phyloP scores from a whole-genome alignment of 2,329 filamentous ascomycete genomes.

The Colletotrichum melonis region DNA sequence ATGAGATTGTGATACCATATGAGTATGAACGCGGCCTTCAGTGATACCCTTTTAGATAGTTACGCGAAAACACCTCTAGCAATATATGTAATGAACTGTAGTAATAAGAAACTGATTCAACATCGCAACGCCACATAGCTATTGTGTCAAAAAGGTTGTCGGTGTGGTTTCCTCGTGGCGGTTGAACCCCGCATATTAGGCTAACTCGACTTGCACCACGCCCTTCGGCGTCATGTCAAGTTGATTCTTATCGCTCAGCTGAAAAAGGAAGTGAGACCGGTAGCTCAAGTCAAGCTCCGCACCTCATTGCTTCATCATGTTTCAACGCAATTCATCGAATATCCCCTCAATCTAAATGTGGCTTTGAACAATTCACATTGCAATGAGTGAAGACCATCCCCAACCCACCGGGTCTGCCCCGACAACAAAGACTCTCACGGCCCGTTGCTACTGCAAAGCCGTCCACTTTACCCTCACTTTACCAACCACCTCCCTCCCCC shows the following conservation, averaged over 20 bases:
- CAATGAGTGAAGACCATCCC: background rate
- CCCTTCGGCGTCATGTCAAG: background rate
- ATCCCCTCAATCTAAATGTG: background rate
- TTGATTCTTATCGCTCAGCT: background rate
- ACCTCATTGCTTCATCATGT: background rate
- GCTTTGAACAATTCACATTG: background rate
- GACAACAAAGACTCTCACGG: slow-evolving; percentile 50
- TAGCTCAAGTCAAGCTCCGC: background rate
- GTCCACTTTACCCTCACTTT: slow-evolving; percentile 56
- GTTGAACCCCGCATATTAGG: background rate
- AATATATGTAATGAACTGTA: background rate
- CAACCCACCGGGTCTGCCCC: background rate
- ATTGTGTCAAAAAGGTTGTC: too few relatives aligned
- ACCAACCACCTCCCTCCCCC: slow-evolving; percentile 50
- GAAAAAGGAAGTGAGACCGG: background rate
- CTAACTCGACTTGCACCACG: background rate
- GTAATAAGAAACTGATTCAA: too few relatives aligned
- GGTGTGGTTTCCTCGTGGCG: background rate
- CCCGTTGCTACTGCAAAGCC: slow-evolving; percentile 58
- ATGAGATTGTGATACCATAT: background rate
- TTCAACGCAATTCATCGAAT: background rate
- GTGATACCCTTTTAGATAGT: slow-evolving; percentile 11
- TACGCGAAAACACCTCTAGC: background rate
- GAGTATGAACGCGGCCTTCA: background rate
- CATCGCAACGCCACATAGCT: background rate